Evolutionary conservation across 257 asterid species (phyloP).

Genomic region (Lycium barbarum): DNA sequence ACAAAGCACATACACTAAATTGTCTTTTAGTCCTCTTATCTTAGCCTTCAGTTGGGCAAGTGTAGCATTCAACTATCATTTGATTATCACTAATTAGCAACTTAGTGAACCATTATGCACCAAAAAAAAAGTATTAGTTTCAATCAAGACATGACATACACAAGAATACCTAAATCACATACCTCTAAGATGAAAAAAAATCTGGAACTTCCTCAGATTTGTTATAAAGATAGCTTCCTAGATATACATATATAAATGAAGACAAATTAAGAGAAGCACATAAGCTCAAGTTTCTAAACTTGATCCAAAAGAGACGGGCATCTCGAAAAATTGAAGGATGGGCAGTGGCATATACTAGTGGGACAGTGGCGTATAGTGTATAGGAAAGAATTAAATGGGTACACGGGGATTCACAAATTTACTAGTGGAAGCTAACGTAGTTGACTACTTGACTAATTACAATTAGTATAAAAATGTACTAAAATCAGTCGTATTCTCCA

Average conservation of each 20-base stretch:
- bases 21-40: no score
- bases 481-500: background rate
- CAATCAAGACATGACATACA: background rate
- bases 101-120: background rate
- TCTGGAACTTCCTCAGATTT: background rate
- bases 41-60: no score
- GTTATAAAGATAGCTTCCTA: background rate
- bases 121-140: background rate
- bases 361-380: background rate
- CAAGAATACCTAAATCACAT: background rate
- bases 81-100: background rate
- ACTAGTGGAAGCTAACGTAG: background rate
- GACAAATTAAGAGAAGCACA: background rate
- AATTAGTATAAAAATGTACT: background rate
- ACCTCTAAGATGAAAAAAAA: background rate
- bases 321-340: conserved; percentile 15
- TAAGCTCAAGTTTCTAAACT: conserved; percentile 22
- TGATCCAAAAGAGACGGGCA: conserved; percentile 27
- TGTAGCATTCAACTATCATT: background rate
- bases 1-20: no score
- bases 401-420: conserved; percentile 17
- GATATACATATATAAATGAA: background rate
- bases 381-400: background rate
- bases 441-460: background rate
- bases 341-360: background rate